Base-by-base conservation (phyloP, 352 stramenopile species). In the Blastocystis sp. region DNA sequence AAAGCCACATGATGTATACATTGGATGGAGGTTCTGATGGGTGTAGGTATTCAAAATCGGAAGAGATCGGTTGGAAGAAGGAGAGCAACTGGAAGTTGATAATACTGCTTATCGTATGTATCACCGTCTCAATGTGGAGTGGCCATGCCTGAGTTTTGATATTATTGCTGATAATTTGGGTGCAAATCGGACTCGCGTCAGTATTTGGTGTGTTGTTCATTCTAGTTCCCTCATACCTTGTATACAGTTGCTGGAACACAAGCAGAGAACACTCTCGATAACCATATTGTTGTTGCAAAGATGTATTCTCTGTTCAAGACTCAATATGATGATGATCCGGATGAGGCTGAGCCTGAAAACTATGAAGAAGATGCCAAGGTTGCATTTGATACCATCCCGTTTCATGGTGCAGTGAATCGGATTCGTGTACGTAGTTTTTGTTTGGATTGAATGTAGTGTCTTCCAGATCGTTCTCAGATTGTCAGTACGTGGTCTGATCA, bases 41-140 rank as follows among this genome's bases (percentile, higher is more conserved):
- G 35, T 9, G 39, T 89, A 95, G 90, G 94, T 97, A 39, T 98
- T 96, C 91, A 93, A 97, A 92, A 94, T 95, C 12, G 93, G 93
- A 37, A 91, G 94, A 61, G 92, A 97, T 89, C 92, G 92, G 78
- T 89, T 98, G 37, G 89, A 91, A 61, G 93, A 96, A 63, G 94
- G 95, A 78, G 93, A 98, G 89, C 91, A 96, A 89, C 92, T 99
- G 51, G 96, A 99, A 90, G 98, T 98, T 91, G 96, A 99, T 90
- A 96, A 93, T 89, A 96, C 92, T 43, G 97, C 97, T 6, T 99
- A 99, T 91, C 95, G 97, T 90, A 98, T 99, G 95, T 97, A 98
- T 91, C 97, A 99, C 89, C 94, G 94, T 46, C 93, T 99, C 88
- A 95, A 92, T 4, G 93, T 95, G 56, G 96, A 99, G 90, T 99